Evolutionary conservation across 1,139 yeast species (phyloP).

Genomic region (Suhomyces yuchorum): DNA sequence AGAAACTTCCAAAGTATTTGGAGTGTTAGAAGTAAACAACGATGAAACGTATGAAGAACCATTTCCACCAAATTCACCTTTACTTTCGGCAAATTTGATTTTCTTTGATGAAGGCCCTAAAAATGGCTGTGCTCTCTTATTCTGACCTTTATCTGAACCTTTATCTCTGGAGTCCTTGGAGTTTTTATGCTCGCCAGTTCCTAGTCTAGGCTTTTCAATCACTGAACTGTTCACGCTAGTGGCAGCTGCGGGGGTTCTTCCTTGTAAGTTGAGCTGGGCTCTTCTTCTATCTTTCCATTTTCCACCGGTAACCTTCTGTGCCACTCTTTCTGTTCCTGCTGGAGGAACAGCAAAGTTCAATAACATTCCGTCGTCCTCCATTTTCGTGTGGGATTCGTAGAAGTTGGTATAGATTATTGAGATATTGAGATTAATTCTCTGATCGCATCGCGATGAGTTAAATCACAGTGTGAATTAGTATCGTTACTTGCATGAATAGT

Average conservation of each 20-base stretch:
- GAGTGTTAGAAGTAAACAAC: constrained; percentile 73
- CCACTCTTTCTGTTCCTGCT: constrained; percentile 17
- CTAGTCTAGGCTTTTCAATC: constrained; percentile 27
- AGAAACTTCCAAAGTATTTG: constrained; percentile 31
- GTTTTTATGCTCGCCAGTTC: not conserved
- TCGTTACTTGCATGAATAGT: no score
- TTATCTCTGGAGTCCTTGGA: constrained; percentile 4
- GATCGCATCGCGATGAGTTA: constrained; percentile 9
- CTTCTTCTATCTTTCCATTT: constrained; percentile 79
- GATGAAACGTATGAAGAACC: constrained; percentile 76
- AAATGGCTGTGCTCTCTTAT: constrained; percentile 1
- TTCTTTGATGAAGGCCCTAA: constrained; percentile 28
- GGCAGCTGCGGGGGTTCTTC: constrained; percentile 42
- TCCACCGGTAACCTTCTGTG: constrained; percentile 61
- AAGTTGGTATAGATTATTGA: not conserved
- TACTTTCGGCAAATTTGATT: constrained; percentile 40
- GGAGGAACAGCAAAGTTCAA: constrained; percentile 59
- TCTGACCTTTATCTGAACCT: not conserved
- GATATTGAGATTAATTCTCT: not conserved
- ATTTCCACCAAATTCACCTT: constrained; percentile 53
- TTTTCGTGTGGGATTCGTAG: constrained; percentile 18
- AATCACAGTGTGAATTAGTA: not conserved
- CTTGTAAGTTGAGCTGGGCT: constrained; percentile 50
- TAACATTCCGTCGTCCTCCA: constrained; percentile 64
- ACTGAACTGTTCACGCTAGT: constrained; percentile 43